Evolutionary conservation across 371 early-diverging fungal genomes (phyloP).

Genomic region (Rhizopus microsporus): DNA sequence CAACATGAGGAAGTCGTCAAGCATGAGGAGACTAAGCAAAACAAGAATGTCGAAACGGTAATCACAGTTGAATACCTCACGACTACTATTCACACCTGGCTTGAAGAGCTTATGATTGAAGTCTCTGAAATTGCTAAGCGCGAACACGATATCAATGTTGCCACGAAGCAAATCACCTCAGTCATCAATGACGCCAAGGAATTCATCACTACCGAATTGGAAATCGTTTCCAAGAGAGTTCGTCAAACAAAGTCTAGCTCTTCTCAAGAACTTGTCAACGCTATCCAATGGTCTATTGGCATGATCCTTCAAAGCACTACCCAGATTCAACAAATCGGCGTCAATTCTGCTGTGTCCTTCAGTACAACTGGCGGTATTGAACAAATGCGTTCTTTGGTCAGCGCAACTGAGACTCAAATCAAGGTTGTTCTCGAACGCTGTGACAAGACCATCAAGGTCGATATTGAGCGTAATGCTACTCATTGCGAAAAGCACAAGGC

Average conservation of each 20-base stretch:
- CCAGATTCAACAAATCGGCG: constrained; percentile 27
- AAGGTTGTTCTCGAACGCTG: constrained; percentile 24
- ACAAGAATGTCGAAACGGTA: constrained; percentile 10
- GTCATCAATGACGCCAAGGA: constrained; percentile 18
- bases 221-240: constrained; percentile 21
- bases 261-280: constrained; percentile 16
- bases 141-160: constrained; percentile 17
- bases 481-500: constrained; percentile 19
- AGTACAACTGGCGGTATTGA: constrained; percentile 26
- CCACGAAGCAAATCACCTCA: constrained; percentile 15
- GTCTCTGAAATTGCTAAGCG: constrained; percentile 19
- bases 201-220: constrained; percentile 17
- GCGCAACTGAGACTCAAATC: constrained; percentile 23
- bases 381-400: constrained; percentile 30
- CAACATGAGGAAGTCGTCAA: background rate
- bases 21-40: constrained; percentile 9
- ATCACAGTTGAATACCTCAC: constrained; percentile 18
- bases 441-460: constrained; percentile 23
- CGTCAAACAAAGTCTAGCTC: constrained; percentile 11
- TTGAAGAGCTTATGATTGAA: constrained; percentile 25
- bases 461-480: constrained; percentile 18
- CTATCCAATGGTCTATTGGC: constrained; percentile 34
- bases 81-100: constrained; percentile 11
- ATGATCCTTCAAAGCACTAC: constrained; percentile 28
- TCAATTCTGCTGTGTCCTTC: constrained; percentile 25